A percentile compares a stretch with the other conserved stretches of the same genome.
Conservation (phyloP, 305 asterid species). For the Fraxinus ornus region DNA sequence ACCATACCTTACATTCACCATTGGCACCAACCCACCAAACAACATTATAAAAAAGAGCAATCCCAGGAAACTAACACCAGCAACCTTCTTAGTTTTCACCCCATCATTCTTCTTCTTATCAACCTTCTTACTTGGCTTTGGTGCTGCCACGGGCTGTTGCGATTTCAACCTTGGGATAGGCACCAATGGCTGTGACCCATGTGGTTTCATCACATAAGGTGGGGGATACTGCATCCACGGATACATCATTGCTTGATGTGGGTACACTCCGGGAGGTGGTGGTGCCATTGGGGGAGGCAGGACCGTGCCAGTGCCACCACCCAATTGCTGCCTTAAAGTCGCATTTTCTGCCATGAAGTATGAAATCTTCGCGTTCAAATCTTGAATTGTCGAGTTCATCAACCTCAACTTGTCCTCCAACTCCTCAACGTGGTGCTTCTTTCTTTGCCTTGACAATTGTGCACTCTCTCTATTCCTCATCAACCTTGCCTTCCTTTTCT, state of each 20-base stretch:
- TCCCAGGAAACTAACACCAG: slow-evolving; percentile 85
- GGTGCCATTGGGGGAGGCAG: slow-evolving; percentile 50
- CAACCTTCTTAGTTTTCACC: slow-evolving; percentile 78
- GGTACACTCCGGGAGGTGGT: slow-evolving; percentile 63
- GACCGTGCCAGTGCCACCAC: slow-evolving; percentile 47
- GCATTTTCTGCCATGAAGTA: slow-evolving; percentile 81
- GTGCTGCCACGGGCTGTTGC: slow-evolving; percentile 49
- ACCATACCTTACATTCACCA: slow-evolving; percentile 72
- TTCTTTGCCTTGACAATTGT: slow-evolving; percentile 88
- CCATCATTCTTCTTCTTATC: slow-evolving; percentile 71
- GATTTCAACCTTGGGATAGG: slow-evolving; percentile 91
- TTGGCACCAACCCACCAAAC: slow-evolving; percentile 84
- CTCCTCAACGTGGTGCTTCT: slow-evolving; percentile 92
- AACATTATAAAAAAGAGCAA: slow-evolving; percentile 70
- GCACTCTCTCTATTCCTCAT: slow-evolving; percentile 98
- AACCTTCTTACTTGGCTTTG: slow-evolving; percentile 55
- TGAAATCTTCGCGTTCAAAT: slow-evolving; percentile 71
- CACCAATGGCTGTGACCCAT: slow-evolving; percentile 93
- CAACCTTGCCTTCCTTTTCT: slow-evolving; percentile 75
- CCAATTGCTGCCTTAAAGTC: slow-evolving; percentile 68
- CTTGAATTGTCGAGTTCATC: slow-evolving; percentile 93
- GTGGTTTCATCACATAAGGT: slow-evolving; percentile 86
- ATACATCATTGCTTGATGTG: slow-evolving; percentile 70
- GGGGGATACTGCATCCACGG: slow-evolving; percentile 92
- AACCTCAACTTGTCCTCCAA: slow-evolving; percentile 85